Base-by-base conservation (phyloP, 495 filamentous ascomycete species). In the Podospora bellae-mahoneyi region DNA sequence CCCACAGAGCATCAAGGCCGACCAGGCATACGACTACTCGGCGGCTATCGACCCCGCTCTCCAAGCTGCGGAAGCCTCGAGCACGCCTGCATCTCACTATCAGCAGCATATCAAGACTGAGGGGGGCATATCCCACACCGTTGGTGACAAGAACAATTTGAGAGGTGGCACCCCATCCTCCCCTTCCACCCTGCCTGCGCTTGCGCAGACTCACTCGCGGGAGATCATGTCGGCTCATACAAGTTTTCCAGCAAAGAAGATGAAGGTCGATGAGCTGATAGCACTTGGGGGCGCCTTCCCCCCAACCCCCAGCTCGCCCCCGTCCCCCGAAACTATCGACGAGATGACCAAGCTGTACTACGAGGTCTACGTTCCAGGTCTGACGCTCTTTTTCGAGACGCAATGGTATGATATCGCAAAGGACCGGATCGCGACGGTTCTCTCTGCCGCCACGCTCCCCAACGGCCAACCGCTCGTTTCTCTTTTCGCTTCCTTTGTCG, bases 311-410 rank as follows among this genome's bases (percentile, higher is more conserved):
- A 84, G 87, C 71, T 82, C 86, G 60, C 83, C 85, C 58, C 74
- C 62, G 53, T 70, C 88, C 48, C 76, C 84, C 30, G 81, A 83
- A 1, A 79, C 81, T 28, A 74, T 90, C 39, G 87, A 90, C 68
- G 89, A 96, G 76, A 88, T 93, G 65, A 86, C 87, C 66, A 86
- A 86, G 66, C 82, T 95, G 13, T 96, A 91, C 78, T 81, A 86
- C 66, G 88, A 89, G 59, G 87, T 91, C 62, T 97, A 95, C 75
- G 87, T 87, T 19, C 85, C 86, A 1, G 92, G 90, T 27, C 87
- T 97, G 48, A 87, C 92, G 72, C 86, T 86, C 65, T 89, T 96
- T 68, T 85, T 97, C 65, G 93, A 97, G 71, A 90, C 92, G n/a
- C 83, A 83, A 34, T 97, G 92, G 92, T 97, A 90, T 75, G 79